Percentiles rank a stretch among this genome's conserved stretches.
Evolutionary conservation across 306 rosid genomes (phyloP).

Genomic region (Glycine latifolia): DNA sequence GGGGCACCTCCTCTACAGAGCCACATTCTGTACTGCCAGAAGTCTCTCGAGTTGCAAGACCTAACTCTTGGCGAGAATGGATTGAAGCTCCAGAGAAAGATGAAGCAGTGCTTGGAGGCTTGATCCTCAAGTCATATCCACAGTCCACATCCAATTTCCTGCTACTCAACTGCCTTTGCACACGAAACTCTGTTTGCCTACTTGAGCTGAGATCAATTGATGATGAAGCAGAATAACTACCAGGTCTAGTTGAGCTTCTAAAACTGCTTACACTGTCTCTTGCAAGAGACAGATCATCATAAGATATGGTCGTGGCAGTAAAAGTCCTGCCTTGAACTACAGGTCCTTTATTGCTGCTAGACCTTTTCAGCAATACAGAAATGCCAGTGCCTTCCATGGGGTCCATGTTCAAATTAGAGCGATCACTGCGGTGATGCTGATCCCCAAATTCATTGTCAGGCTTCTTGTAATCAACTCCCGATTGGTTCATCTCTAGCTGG

Average conservation of each 20-base stretch:
- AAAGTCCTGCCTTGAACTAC: slow-evolving; percentile 76
- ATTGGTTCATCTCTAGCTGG: slow-evolving; percentile 49
- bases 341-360: slow-evolving; percentile 81
- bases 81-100: slow-evolving; percentile 59
- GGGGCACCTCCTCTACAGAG: slow-evolving; percentile 41
- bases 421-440: slow-evolving; percentile 53
- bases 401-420: slow-evolving; percentile 55
- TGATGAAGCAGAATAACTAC: slow-evolving; percentile 81
- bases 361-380: slow-evolving; percentile 80
- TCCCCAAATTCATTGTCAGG: slow-evolving; percentile 46
- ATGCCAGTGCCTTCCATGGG: slow-evolving; percentile 80
- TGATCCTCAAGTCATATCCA: slow-evolving; percentile 58
- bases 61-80: slow-evolving; percentile 51
- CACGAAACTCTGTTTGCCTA: slow-evolving; percentile 61
- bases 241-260: slow-evolving; percentile 75
- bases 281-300: slow-evolving; percentile 67
- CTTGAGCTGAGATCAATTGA: slow-evolving; percentile 72
- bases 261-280: slow-evolving; percentile 68
- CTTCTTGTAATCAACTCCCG: slow-evolving; percentile 46
- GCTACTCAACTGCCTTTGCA: slow-evolving; percentile 69
- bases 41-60: slow-evolving; percentile 56
- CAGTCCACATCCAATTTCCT: slow-evolving; percentile 64
- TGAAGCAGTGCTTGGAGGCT: slow-evolving; percentile 54
- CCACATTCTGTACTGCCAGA: slow-evolving; percentile 47
- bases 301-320: slow-evolving; percentile 72